Conservation (phyloP, 768 basidiomycete genomes). For the Amyloporia xantha region DNA sequence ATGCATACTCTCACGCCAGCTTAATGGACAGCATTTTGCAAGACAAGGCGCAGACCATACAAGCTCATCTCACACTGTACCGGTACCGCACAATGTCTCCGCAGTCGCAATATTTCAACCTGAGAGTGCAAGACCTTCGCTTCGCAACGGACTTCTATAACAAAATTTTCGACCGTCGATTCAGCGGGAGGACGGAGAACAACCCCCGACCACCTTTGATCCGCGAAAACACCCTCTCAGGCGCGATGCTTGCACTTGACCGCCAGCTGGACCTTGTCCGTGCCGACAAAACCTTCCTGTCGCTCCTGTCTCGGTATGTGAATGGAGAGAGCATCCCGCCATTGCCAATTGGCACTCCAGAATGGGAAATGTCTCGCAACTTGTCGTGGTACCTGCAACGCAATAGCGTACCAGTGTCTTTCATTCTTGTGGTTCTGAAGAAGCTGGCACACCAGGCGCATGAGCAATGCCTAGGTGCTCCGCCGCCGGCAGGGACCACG, state of each 20-base stretch:
- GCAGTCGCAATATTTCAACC: constrained; percentile 51
- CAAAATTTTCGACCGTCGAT: constrained; percentile 66
- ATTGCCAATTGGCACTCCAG: constrained; percentile 10
- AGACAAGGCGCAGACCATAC: constrained; percentile 78
- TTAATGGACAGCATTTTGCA: constrained; percentile 85
- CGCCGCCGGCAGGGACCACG: constrained; percentile 45
- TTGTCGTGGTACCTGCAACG: constrained; percentile 69
- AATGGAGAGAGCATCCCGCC: constrained; percentile 38
- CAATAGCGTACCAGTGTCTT: constrained; percentile 65
- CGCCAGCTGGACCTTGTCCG: constrained; percentile 44
- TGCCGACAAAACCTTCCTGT: constrained; percentile 32
- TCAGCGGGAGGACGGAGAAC: constrained; percentile 65
- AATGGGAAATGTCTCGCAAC: constrained; percentile 26
- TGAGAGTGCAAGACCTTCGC: constrained; percentile 66
- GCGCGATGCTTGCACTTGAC: constrained; percentile 58
- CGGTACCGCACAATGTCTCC: constrained; percentile 58
- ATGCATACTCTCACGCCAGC: constrained; percentile 67
- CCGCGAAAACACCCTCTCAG: constrained; percentile 64
- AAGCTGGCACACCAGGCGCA: constrained; percentile 60
- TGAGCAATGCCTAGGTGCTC: constrained; percentile 41
- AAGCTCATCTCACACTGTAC: constrained; percentile 68
- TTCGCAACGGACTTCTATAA: constrained; percentile 74
- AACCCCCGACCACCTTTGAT: constrained; percentile 62
- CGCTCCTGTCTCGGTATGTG: constrained; percentile 47
- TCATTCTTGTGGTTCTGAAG: constrained; percentile 54